These are phyloP conservation scores for Cryptococcus wingfieldii DNA, from an alignment of 1,284 basidiomycete species.

Conservation along the genomic window DNA sequence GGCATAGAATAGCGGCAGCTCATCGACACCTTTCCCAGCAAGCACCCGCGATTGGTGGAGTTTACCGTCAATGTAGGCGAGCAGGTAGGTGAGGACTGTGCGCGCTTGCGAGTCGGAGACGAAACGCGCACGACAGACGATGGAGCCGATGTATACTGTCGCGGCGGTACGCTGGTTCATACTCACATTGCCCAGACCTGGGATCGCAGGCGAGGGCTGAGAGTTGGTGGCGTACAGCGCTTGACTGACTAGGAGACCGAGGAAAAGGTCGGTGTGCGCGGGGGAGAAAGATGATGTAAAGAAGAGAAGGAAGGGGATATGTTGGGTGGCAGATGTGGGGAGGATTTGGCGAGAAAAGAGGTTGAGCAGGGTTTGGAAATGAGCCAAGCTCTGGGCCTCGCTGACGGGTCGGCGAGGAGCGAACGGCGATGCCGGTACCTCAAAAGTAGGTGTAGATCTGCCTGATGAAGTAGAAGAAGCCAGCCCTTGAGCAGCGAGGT, in stretches of 20 bases:
- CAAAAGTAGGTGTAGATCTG: slow-evolving; percentile 30
- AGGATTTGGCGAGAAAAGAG: slow-evolving; percentile 92
- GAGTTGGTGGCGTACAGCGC: slow-evolving; percentile 69
- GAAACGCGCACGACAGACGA: slow-evolving; percentile 85
- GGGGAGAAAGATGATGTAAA: slow-evolving; percentile 87
- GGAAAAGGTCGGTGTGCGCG: slow-evolving; percentile 87
- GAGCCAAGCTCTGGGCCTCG: slow-evolving; percentile 49
- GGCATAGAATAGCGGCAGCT: slow-evolving; percentile 74
- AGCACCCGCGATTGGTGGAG: slow-evolving; percentile 60
- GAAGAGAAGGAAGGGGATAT: slow-evolving; percentile 96
- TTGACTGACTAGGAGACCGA: slow-evolving; percentile 84
- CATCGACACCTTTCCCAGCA: slow-evolving; percentile 22
- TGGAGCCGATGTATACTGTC: slow-evolving; percentile 85
- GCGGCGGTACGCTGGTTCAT: slow-evolving; percentile 66
- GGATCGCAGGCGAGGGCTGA: slow-evolving; percentile 11
- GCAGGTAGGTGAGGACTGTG: slow-evolving; percentile 74
- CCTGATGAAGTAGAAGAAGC: slow-evolving; percentile 22
- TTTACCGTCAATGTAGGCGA: slow-evolving; percentile 73
- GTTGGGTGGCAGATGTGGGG: slow-evolving; percentile 91
- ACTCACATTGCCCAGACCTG: slow-evolving; percentile 30
- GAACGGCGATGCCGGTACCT: slow-evolving; percentile 17
- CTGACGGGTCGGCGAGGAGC: slow-evolving; percentile 16
- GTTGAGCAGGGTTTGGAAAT: slow-evolving; percentile 82
- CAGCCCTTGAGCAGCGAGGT: slow-evolving; percentile 33
- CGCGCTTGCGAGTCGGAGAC: slow-evolving; percentile 72